Evolutionary conservation across 805 yeast species (phyloP).

Genomic region (Komagataella pseudopastoris): DNA sequence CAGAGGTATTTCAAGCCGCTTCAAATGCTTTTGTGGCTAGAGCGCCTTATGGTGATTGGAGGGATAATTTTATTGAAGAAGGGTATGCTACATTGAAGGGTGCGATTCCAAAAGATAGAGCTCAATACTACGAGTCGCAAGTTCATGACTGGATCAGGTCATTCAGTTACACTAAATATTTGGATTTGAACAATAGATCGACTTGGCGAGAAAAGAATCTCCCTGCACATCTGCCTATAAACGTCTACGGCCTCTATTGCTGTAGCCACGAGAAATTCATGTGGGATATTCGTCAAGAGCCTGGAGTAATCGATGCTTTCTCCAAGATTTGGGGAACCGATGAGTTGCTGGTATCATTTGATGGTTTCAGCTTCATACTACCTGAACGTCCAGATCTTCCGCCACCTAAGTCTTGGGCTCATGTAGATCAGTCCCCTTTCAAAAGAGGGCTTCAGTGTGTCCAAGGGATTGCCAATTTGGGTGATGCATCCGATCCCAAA

Average conservation of each 20-base stretch:
- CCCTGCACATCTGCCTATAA: slow-evolving; percentile 11
- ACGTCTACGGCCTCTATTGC: slow-evolving; percentile 9
- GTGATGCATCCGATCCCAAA: slow-evolving; percentile 11
- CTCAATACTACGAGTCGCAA: slow-evolving; percentile 10
- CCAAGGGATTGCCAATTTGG: slow-evolving; percentile 19
- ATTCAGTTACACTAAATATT: slow-evolving; percentile 6
- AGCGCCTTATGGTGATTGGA: slow-evolving; percentile 13
- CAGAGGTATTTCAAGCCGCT: not conserved
- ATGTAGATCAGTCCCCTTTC: slow-evolving; percentile 20
- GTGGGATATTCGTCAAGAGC: slow-evolving; percentile 20
- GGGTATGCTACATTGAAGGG: slow-evolving; percentile 20
- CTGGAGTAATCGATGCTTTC: slow-evolving; percentile 14
- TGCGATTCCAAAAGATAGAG: slow-evolving; percentile 13
- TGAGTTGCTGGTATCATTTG: slow-evolving; percentile 19
- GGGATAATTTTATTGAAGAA: slow-evolving; percentile 14
- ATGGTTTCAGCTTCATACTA: slow-evolving; percentile 16
- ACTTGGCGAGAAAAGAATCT: slow-evolving; percentile 17
- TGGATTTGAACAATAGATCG: slow-evolving; percentile 12
- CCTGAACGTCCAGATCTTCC: slow-evolving; percentile 11
- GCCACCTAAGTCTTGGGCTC: slow-evolving; percentile 14
- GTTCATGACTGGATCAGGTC: slow-evolving; percentile 12
- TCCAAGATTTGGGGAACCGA: slow-evolving; percentile 19
- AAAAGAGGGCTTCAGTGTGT: slow-evolving; percentile 16
- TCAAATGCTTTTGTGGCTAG: not conserved
- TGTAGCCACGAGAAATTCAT: slow-evolving; percentile 18